phyloP scores from a whole-genome alignment of 31 red algal genomes.

The Asparagopsis taxiformis region DNA sequence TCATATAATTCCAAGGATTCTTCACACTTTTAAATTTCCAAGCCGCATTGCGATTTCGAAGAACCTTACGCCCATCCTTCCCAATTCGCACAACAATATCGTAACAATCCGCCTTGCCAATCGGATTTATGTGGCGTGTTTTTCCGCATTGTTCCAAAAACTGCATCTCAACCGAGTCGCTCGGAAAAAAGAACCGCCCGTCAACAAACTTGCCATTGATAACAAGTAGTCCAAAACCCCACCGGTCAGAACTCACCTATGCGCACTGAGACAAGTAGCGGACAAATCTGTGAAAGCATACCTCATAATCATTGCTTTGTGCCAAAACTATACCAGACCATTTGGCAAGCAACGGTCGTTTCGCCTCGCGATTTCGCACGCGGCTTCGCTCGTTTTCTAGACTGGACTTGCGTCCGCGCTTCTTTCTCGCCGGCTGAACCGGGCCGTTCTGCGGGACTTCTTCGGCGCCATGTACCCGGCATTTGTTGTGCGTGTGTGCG shows the following conservation, averaged over 20 bases:
- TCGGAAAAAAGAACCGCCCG: constrained; percentile 67
- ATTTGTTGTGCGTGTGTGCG: neutral
- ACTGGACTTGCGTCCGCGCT: neutral
- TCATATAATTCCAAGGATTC: constrained; percentile 19
- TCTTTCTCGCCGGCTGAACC: neutral
- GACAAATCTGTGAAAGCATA: neutral
- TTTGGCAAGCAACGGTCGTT: neutral
- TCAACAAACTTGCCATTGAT: constrained; percentile 40
- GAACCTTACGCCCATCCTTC: neutral
- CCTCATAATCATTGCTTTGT: constrained; percentile 14
- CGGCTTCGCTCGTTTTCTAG: neutral
- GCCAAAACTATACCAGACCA: constrained; percentile 31
- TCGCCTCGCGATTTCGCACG: neutral
- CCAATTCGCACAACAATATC: constrained; percentile 27
- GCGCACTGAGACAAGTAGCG: neutral
- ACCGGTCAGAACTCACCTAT: neutral
- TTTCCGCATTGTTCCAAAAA: constrained; percentile 13
- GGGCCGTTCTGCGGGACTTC: neutral
- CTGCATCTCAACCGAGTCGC: constrained; percentile 14
- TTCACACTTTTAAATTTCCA: constrained; percentile 22
- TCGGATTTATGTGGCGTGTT: constrained; percentile 49
- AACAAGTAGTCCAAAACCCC: neutral
- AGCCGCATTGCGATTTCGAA: constrained; percentile 25
- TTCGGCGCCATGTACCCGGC: neutral
- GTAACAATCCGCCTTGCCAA: constrained; percentile 16